These are phyloP conservation scores for Colletotrichum sp. DNA, from an alignment of 2,329 filamentous ascomycete species.

Conservation along the genomic window DNA sequence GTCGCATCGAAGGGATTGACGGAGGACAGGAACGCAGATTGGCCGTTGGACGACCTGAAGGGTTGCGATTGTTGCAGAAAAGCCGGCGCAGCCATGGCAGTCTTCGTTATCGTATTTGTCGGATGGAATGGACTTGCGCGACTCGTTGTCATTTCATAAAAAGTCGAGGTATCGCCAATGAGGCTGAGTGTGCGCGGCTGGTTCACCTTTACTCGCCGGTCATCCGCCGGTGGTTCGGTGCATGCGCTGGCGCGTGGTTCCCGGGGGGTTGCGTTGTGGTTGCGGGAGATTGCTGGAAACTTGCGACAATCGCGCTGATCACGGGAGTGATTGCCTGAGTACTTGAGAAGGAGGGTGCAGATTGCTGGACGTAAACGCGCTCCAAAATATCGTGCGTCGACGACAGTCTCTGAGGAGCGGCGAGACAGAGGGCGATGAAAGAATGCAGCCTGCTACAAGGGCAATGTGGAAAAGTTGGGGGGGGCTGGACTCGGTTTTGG, in stretches of 20 bases:
- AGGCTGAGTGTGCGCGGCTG: conserved; percentile 27
- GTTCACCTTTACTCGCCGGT: conserved; percentile 25
- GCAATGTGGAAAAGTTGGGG: conserved; percentile 9
- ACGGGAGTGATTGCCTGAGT: neutral
- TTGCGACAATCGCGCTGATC: conserved; percentile 10
- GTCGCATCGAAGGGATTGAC: conserved; percentile 41
- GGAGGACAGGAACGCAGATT: conserved; percentile 35
- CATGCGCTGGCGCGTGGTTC: conserved; percentile 29
- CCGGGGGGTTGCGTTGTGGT: neutral
- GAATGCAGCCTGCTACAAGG: conserved; percentile 17
- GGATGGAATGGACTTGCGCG: conserved; percentile 36
- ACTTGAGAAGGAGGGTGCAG: neutral
- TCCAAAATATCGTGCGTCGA: neutral
- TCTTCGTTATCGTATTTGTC: conserved; percentile 30
- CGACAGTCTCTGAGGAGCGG: neutral
- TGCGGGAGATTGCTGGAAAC: neutral
- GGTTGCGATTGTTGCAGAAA: conserved; percentile 45
- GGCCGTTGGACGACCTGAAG: conserved; percentile 41
- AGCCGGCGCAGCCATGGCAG: conserved; percentile 49
- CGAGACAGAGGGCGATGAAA: neutral
- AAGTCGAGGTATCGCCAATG: conserved; percentile 26
- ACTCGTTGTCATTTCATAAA: conserved; percentile 28
- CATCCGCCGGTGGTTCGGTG: conserved; percentile 32
- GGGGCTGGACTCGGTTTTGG: conserved; percentile 1
- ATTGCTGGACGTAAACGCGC: neutral